phyloP scores from a whole-genome alignment of 2,329 filamentous ascomycete genomes.

The Botrytis fabae region DNA sequence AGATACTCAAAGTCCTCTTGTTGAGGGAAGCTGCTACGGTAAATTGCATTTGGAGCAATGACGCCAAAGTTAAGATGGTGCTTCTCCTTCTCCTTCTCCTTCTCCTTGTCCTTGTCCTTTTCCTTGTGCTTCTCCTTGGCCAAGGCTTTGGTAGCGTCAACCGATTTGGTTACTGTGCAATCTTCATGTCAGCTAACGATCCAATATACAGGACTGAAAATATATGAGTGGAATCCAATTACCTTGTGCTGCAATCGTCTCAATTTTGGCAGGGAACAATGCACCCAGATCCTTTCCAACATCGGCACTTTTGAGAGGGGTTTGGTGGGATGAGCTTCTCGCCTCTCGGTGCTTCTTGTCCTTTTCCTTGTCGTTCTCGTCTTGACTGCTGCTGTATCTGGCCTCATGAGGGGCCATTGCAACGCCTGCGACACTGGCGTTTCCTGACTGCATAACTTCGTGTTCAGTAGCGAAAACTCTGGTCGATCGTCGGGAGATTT shows the following conservation, averaged over 20 bases:
- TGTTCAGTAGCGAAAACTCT: slow-evolving; percentile 30
- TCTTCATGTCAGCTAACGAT: slow-evolving; percentile 23
- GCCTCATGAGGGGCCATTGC: slow-evolving; percentile 19
- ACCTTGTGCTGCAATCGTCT: slow-evolving; percentile 32
- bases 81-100: slow-evolving; percentile 13
- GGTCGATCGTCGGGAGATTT: slow-evolving; percentile 32
- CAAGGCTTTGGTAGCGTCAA: slow-evolving; percentile 26
- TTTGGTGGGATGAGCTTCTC: slow-evolving; percentile 21
- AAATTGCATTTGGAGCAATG: slow-evolving; percentile 68
- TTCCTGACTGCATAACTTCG: slow-evolving; percentile 22
- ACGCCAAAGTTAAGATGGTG: slow-evolving; percentile 72
- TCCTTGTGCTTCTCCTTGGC: slow-evolving; percentile 23
- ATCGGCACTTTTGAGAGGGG: slow-evolving; percentile 24
- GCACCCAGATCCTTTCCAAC: slow-evolving; percentile 27
- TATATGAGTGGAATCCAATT: slow-evolving; percentile 12
- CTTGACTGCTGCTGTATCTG: slow-evolving; percentile 13
- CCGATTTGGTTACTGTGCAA: slow-evolving; percentile 26
- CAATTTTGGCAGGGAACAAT: slow-evolving; percentile 27
- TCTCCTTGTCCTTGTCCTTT: not conserved
- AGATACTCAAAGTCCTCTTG: slow-evolving; percentile 70
- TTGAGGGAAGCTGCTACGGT: slow-evolving; percentile 78
- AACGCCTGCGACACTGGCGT: not conserved
- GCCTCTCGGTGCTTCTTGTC: slow-evolving; percentile 16
- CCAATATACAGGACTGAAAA: not conserved
- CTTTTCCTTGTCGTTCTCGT: slow-evolving; percentile 27